Conservation (phyloP, 2,329 filamentous ascomycete genomes). For the Botrytis galanthina region DNA sequence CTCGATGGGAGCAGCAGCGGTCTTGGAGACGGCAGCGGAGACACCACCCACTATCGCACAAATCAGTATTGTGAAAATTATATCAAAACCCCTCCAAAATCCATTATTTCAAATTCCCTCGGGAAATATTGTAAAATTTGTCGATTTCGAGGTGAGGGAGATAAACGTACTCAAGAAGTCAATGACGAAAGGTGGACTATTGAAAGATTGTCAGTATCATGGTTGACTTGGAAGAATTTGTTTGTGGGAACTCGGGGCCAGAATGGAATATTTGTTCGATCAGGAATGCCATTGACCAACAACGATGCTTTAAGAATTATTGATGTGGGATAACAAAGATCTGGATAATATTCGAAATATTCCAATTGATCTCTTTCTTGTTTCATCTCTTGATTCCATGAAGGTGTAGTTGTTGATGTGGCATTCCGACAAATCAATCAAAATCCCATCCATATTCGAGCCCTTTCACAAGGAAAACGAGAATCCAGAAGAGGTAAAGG, state of each 20-base stretch:
- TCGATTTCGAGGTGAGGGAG: slow-evolving; percentile 24
- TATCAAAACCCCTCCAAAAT: slow-evolving; percentile 9
- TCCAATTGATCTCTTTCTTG: background rate
- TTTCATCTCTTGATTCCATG: background rate
- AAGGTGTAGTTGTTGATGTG: background rate
- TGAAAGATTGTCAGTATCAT: slow-evolving; percentile 31
- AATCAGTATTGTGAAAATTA: slow-evolving; percentile 27
- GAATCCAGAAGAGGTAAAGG: background rate
- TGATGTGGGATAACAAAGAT: slow-evolving; percentile 6
- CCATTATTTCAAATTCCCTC: slow-evolving; percentile 21
- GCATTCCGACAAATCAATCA: background rate
- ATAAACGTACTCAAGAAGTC: slow-evolving; percentile 94
- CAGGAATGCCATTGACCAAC: slow-evolving; percentile 29
- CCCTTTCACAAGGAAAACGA: slow-evolving; percentile 13
- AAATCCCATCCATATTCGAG: slow-evolving; percentile 27
- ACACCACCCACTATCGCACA: slow-evolving; percentile 89
- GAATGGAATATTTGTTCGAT: slow-evolving; percentile 24
- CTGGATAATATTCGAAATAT: background rate
- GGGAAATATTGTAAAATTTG: slow-evolving; percentile 22
- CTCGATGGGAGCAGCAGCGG: slow-evolving; percentile 98
- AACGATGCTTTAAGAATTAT: slow-evolving; percentile 23
- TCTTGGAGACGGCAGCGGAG: slow-evolving; percentile 99
- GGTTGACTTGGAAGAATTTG: slow-evolving; percentile 19
- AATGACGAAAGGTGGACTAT: slow-evolving; percentile 79
- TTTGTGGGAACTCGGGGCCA: slow-evolving; percentile 16